phyloP scores from a whole-genome alignment of 331 rosid genomes.

The Quercus lobata region DNA sequence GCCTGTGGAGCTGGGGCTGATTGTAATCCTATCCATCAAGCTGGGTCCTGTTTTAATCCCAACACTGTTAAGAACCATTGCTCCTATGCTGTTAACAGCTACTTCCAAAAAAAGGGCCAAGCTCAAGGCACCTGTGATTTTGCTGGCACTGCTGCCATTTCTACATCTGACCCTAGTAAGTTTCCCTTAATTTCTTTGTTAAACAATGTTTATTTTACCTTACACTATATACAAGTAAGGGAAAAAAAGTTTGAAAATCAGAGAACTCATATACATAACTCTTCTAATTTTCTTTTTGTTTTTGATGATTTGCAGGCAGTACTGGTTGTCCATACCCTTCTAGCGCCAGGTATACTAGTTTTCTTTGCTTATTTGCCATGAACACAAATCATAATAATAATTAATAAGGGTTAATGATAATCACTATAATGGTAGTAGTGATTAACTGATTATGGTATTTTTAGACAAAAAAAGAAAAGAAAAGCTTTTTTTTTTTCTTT shows the following conservation, averaged over 20 bases:
- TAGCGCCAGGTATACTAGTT: conserved; percentile 54
- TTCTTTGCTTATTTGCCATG: neutral
- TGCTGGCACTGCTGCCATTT: conserved; percentile 48
- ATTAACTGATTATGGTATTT: too few species aligned
- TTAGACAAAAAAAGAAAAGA: too few species aligned
- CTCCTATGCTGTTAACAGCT: conserved; percentile 75
- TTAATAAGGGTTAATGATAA: too few species aligned
- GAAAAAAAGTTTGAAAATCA: neutral
- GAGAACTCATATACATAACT: neutral
- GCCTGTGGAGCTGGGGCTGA: conserved; percentile 97
- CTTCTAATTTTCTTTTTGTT: neutral
- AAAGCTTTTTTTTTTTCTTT: too few species aligned
- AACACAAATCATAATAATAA: too few species aligned
- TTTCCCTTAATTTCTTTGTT: neutral
- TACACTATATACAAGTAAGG: neutral
- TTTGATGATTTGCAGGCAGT: conserved; percentile 43
- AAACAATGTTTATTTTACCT: neutral
- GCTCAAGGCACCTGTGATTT: conserved; percentile 67
- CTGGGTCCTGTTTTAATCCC: conserved; percentile 57
- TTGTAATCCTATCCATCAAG: conserved; percentile 55
- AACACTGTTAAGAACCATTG: conserved; percentile 71
- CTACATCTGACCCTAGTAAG: conserved; percentile 69
- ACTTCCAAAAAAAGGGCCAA: conserved; percentile 67
- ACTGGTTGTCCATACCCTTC: conserved; percentile 71
- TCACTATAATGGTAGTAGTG: too few species aligned